phyloP scores from a whole-genome alignment of 1,139 yeast genomes.

The Geotrichum bryndzae region DNA sequence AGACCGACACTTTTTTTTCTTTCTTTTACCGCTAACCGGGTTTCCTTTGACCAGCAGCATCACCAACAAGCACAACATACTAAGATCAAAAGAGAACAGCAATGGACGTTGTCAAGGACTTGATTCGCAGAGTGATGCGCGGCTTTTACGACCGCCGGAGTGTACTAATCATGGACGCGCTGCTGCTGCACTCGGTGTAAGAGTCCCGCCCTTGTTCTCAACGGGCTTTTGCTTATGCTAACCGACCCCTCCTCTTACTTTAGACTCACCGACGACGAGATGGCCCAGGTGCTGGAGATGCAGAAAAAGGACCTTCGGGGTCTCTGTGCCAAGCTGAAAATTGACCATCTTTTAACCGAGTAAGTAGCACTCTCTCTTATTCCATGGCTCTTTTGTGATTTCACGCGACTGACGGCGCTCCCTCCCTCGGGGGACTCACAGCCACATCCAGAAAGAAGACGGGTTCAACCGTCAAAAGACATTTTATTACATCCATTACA shows the following conservation, averaged over 20 bases:
- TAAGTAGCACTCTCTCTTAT: constrained; percentile 11
- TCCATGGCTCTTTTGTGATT: not conserved
- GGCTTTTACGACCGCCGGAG: constrained; percentile 86
- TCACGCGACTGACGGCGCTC: not conserved
- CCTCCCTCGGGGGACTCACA: not conserved
- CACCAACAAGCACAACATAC: not conserved
- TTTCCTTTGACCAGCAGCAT: not conserved
- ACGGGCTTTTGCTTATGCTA: not conserved
- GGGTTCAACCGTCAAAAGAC: constrained; percentile 59
- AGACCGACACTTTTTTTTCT: not conserved
- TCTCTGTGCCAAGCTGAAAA: constrained; percentile 71
- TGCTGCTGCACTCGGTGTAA: constrained; percentile 78
- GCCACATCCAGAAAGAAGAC: constrained; percentile 76
- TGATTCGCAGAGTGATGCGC: constrained; percentile 60
- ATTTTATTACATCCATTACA: constrained; percentile 79
- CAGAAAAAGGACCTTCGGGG: constrained; percentile 83
- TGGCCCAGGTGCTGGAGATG: constrained; percentile 71
- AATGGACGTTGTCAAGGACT: constrained; percentile 38
- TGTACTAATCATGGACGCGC: constrained; percentile 79
- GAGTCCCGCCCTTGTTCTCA: constrained; percentile 3
- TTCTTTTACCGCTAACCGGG: not conserved
- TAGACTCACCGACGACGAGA: constrained; percentile 80
- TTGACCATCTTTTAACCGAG: constrained; percentile 55
- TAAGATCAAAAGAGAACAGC: not conserved
- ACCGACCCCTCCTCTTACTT: not conserved